These are phyloP conservation scores for Globisporangium barbulae DNA, from an alignment of 352 stramenopile species.

Conservation along the genomic window DNA sequence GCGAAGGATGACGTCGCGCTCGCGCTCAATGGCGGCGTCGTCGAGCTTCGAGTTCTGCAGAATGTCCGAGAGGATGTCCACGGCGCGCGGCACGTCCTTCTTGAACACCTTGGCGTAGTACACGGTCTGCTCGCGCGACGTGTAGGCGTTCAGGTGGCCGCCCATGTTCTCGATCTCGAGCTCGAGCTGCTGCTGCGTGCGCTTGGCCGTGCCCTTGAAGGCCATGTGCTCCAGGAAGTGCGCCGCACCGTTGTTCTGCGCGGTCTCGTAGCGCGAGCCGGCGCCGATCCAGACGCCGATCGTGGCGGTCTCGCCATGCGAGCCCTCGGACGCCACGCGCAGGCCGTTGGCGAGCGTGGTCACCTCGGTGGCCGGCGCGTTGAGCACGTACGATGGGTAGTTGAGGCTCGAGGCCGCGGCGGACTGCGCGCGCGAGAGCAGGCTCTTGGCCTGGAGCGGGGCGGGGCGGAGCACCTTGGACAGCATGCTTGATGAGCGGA, in stretches of 20 bases:
- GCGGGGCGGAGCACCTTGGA: conserved; percentile 60
- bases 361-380: conserved; percentile 94
- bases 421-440: conserved; percentile 69
- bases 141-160: conserved; percentile 99
- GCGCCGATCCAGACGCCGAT: conserved; percentile 98
- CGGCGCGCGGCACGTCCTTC: conserved; percentile 95
- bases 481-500: conserved; percentile 37
- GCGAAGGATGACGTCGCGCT: conserved; percentile 98
- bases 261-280: conserved; percentile 97
- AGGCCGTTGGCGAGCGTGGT: conserved; percentile 96
- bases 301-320: conserved; percentile 97
- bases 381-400: conserved; percentile 89
- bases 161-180: conserved; percentile 99
- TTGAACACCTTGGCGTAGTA: conserved; percentile 99
- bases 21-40: conserved; percentile 93
- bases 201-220: conserved; percentile 98
- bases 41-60: conserved; percentile 98
- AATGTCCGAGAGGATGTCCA: conserved; percentile 99
- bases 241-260: conserved; percentile 97
- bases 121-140: conserved; percentile 99
- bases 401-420: conserved; percentile 61
- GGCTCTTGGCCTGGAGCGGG: conserved; percentile 23
- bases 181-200: conserved; percentile 98
- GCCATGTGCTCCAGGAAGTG: conserved; percentile 99
- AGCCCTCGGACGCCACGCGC: conserved; percentile 96